Base-by-base conservation (phyloP, 129 eudicot genomes). In the Smallanthus sonchifolius region DNA sequence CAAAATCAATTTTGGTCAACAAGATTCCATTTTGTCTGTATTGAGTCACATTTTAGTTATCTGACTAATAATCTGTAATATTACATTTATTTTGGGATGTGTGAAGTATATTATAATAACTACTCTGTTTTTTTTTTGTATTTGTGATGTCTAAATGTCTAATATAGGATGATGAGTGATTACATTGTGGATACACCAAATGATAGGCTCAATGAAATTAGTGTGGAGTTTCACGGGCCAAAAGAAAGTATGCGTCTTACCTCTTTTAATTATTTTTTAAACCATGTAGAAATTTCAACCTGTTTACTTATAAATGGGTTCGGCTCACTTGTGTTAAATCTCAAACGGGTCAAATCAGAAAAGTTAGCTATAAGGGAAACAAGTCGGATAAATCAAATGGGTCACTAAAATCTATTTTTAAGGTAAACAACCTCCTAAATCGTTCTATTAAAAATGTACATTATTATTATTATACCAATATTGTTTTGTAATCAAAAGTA, bases 111-210 rank as follows among this genome's bases (percentile, higher is more conserved):
- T 39, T 49, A 35, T 49, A 45, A 30, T 24, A 38, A 44, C 61
- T 28, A n/a, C 20, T 0, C 19, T 7, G 10, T 3, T 68, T 52
- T 37, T 37, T 54, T 37, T 11, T 52, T 71, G 30, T n/a, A 9
- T 32, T 16, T 4, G 10, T 37, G 37, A 37, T 19, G 65, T 38
- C 13, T 32, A 19, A 24, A 0, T 24, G 30, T 24, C 30, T 24
- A 48, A 49, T 59, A n/a, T 80, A 88, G 97, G 86, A 91, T 91
- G 96, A 91, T 91, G 97, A 91, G 95, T 15, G 95, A 91, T 78
- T 91, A 88, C 72, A 39, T 51, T 5, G 97, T 91, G 77, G 95
- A 91, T 82, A 77, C 92, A 14, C 84, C 90, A 73, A 88, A 91
- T 57, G 97, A 91, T 66, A 84, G 86, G 52, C 75, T 91, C 76